Percentiles rank a stretch among this genome's conserved stretches.
phyloP scores from a whole-genome alignment of 2,329 filamentous ascomycete genomes.

The Alternaria viburni region DNA sequence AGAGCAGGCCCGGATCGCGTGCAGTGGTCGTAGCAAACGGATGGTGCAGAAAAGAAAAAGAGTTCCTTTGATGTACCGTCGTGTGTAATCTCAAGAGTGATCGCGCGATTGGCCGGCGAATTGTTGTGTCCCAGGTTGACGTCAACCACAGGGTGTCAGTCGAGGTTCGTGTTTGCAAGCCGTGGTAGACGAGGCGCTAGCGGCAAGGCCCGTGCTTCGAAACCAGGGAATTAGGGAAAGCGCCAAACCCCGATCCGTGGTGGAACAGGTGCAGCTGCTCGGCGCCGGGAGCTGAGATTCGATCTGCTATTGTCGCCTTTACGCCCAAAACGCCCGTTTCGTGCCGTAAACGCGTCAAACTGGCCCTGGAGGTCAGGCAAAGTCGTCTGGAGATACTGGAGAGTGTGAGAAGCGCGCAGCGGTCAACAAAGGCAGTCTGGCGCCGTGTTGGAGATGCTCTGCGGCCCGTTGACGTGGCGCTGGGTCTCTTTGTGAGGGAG shows the following conservation, averaged over 20 bases:
- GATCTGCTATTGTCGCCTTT: constrained; percentile 27
- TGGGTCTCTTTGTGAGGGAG: constrained; percentile 27
- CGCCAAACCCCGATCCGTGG: constrained; percentile 30
- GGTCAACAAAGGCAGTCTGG: constrained; percentile 11
- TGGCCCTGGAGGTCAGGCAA: not conserved
- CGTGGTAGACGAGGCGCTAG: constrained; percentile 22
- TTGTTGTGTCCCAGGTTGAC: constrained; percentile 10
- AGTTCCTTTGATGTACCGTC: not conserved
- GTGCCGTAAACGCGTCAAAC: constrained; percentile 18
- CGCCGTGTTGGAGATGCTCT: constrained; percentile 10
- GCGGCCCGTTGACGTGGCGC: constrained; percentile 45
- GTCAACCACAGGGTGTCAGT: constrained; percentile 14
- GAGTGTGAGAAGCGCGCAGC: constrained; percentile 3
- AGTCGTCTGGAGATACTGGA: not conserved
- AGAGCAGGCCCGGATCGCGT: not conserved
- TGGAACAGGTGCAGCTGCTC: constrained; percentile 36
- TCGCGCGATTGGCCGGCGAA: not conserved
- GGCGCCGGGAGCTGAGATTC: constrained; percentile 41
- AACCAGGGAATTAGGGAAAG: constrained; percentile 24
- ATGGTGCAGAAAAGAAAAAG: not conserved
- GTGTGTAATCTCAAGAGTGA: not conserved
- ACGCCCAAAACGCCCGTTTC: constrained; percentile 13
- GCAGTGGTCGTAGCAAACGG: not conserved
- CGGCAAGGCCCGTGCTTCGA: constrained; percentile 17
- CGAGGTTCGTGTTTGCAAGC: constrained; percentile 20